phyloP scores from a whole-genome alignment of 2,329 filamentous ascomycete genomes.

The Lachnellula cervina region DNA sequence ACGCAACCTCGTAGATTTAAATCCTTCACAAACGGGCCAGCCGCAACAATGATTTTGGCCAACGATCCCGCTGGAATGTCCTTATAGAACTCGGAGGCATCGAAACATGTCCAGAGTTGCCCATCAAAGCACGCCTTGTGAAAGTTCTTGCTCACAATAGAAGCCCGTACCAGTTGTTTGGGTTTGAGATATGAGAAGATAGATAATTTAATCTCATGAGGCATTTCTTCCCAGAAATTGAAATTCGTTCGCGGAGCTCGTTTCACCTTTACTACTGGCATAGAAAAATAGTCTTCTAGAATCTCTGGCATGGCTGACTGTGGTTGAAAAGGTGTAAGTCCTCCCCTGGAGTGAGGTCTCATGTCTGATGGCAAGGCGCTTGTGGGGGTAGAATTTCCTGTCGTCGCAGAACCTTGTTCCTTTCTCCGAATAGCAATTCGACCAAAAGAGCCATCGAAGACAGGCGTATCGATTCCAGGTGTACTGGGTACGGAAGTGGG shows the following conservation, averaged over 20 bases:
- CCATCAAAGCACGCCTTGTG: conserved; percentile 86
- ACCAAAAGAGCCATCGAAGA: conserved; percentile 19
- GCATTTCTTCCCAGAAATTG: conserved; percentile 77
- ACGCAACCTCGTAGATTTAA: conserved; percentile 89
- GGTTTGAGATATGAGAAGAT: conserved; percentile 73
- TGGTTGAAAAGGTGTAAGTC: conserved; percentile 12
- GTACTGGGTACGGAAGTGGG: conserved; percentile 27
- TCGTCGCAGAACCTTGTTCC: conserved; percentile 15
- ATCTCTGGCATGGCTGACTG: conserved; percentile 25
- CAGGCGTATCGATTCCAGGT: conserved; percentile 25
- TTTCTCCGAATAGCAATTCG: conserved; percentile 19
- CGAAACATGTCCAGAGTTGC: conserved; percentile 83
- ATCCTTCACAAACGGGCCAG: conserved; percentile 85
- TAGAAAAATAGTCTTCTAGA: conserved; percentile 31
- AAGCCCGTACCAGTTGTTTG: conserved; percentile 74
- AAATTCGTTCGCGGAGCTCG: conserved; percentile 36
- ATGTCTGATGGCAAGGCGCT: conserved; percentile 21
- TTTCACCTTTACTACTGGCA: conserved; percentile 13
- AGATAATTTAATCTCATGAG: conserved; percentile 73
- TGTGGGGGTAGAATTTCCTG: conserved; percentile 18
- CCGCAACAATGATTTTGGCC: conserved; percentile 75
- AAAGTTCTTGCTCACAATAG: conserved; percentile 73
- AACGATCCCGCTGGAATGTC: conserved; percentile 81
- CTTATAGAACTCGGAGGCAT: conserved; percentile 80
- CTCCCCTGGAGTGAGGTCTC: conserved; percentile 18